phyloP scores from a whole-genome alignment of 1,284 basidiomycete species.

The Rhizopogon parksii region DNA sequence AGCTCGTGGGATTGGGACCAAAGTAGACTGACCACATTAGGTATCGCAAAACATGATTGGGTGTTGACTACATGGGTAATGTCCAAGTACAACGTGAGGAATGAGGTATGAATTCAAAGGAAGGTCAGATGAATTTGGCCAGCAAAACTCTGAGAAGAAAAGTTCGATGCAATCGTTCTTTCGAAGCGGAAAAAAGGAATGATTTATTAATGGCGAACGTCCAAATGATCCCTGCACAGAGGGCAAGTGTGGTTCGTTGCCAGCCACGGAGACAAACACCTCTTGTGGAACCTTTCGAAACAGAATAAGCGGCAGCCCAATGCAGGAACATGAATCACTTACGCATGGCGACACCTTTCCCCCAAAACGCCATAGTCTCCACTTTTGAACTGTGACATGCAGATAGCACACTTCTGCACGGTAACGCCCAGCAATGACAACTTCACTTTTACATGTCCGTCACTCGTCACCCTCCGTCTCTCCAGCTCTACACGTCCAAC shows the following conservation, averaged over 20 bases:
- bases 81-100: neutral
- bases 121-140: neutral
- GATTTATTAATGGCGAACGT: slow-evolving; percentile 12
- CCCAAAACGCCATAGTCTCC: slow-evolving; percentile 53
- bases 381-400: slow-evolving; percentile 68
- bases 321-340: slow-evolving; percentile 21
- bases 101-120: slow-evolving; percentile 1
- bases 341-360: slow-evolving; percentile 66
- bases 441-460: slow-evolving; percentile 76
- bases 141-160: neutral
- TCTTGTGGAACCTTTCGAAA: slow-evolving; percentile 44
- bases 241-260: slow-evolving; percentile 47
- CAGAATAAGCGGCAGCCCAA: neutral
- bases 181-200: neutral
- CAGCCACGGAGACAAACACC: slow-evolving; percentile 51
- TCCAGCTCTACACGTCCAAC: slow-evolving; percentile 59
- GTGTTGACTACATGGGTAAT: neutral
- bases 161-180: neutral
- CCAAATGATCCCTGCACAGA: slow-evolving; percentile 40
- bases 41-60: neutral
- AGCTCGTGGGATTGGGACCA: too few relatives aligned
- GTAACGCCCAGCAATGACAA: slow-evolving; percentile 61
- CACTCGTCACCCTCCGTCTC: slow-evolving; percentile 56
- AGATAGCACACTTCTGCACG: slow-evolving; percentile 78
- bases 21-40: too few relatives aligned